Base-by-base conservation (phyloP, 176 grass and related monocot species). In the Triticum monococcum region DNA sequence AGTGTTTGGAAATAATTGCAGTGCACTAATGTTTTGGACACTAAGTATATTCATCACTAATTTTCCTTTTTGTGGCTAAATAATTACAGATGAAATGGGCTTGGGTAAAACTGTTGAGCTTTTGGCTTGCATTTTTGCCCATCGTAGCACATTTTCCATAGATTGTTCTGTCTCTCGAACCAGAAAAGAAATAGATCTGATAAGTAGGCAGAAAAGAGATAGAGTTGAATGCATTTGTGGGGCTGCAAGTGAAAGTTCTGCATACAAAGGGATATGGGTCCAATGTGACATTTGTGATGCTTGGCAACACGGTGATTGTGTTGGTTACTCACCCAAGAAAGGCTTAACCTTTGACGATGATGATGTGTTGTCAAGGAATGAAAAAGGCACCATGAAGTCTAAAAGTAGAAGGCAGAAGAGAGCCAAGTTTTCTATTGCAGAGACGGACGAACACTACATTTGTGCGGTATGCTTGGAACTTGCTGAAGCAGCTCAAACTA, bases 171-270 rank as follows among this genome's bases (percentile, higher is more conserved):
- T 85, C 17, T 84, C 63, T 56, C 57, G 66, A 57, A 86, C 54
- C 25, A 80, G 63, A 84, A 74, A 85, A 68, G 83, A 81, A 38
- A 83, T 31, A 77, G 23, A 87, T 60, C 52, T 61, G 71, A 92
- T 89, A 86, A 95, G 93, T 82, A 95, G 93, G 74, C 91, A 85
- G 10, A 98, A 95, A 94, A 60, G 90, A 84, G 96, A 98, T 75
- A 92, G 96, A 59, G 90, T 98, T 82, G 96, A 95, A 85, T 98
- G 96, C 85, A 87, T 94, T 67, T 98, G 96, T 89, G 96, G 96
- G n/a, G 96, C 96, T 36, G 96, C 91, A 50, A 95, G 96, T 91
- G 89, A 77, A 89, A 95, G 82, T 86, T 94, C 86, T 83, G 86
- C 86, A 37, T 98, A 98, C 70, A 86, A 86, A 48, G 96, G 96